Conservation (phyloP, 2,329 filamentous ascomycete genomes). For the Microthyrium microscopicum region DNA sequence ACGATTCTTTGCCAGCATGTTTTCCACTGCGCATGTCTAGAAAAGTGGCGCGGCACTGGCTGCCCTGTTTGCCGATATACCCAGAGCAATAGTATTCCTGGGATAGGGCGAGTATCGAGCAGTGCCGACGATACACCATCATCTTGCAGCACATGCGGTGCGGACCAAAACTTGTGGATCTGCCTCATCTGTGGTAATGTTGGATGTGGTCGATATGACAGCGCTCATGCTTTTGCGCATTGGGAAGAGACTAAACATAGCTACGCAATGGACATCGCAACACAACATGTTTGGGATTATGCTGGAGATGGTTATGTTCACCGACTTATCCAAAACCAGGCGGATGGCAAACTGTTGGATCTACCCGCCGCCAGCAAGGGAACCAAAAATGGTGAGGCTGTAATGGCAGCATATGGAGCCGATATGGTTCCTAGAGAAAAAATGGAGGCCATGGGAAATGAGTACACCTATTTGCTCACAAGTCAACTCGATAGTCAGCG, state of each 20-base stretch:
- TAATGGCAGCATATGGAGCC: constrained; percentile 31
- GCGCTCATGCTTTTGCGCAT: constrained; percentile 82
- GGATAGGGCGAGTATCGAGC: constrained; percentile 12
- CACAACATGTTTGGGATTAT: constrained; percentile 97
- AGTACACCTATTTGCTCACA: constrained; percentile 87
- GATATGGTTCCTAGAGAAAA: constrained; percentile 59
- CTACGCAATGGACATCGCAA: constrained; percentile 82
- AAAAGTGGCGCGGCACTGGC: constrained; percentile 88
- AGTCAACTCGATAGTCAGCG: constrained; percentile 87
- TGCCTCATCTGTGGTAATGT: constrained; percentile 87
- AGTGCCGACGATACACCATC: constrained; percentile 41
- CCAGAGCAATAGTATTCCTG: constrained; percentile 34
- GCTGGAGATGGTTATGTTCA: constrained; percentile 92
- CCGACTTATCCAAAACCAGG: constrained; percentile 82
- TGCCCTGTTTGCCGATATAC: constrained; percentile 93
- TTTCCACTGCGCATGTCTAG: constrained; percentile 89
- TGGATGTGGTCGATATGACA: constrained; percentile 87
- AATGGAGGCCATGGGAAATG: constrained; percentile 65
- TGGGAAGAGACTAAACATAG: constrained; percentile 81
- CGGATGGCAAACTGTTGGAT: constrained; percentile 82
- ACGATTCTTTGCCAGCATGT: constrained; percentile 96
- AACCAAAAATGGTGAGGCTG: constrained; percentile 20
- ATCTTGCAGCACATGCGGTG: constrained; percentile 68
- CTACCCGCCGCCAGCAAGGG: constrained; percentile 41
- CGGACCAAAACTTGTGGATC: constrained; percentile 75